A percentile compares a stretch with the other conserved stretches of the same genome.
phyloP scores from a whole-genome alignment of 371 early-diverging fungal species.

The Mortierella sp. region DNA sequence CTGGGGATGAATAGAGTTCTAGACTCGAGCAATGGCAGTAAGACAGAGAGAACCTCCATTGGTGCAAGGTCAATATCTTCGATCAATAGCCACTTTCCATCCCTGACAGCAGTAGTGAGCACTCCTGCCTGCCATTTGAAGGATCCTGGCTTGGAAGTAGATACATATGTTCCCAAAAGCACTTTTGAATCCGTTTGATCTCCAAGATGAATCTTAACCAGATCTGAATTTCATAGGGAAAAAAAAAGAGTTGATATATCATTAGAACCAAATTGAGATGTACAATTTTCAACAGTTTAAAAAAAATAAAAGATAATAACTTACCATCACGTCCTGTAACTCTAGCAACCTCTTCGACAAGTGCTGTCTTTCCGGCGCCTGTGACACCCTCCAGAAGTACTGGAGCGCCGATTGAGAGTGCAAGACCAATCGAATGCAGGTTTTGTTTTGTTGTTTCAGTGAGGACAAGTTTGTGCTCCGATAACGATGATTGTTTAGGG shows the following conservation, averaged over 20 bases:
- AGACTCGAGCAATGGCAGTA: slow-evolving; percentile 96
- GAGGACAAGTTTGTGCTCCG: slow-evolving; percentile 68
- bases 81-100: slow-evolving; percentile 98
- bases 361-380: slow-evolving; percentile 96
- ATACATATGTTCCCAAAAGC: slow-evolving; percentile 96
- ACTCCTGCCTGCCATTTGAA: slow-evolving; percentile 98
- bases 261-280: neutral
- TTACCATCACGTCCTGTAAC: slow-evolving; percentile 72
- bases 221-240: slow-evolving; percentile 57
- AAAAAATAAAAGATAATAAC: neutral
- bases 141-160: slow-evolving; percentile 91
- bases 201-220: slow-evolving; percentile 98
- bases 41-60: slow-evolving; percentile 96
- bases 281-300: neutral
- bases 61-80: slow-evolving; percentile 99
- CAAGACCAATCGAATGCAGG: slow-evolving; percentile 83
- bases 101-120: slow-evolving; percentile 93
- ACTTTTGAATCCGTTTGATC: slow-evolving; percentile 99
- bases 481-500: slow-evolving; percentile 21
- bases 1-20: slow-evolving; percentile 93
- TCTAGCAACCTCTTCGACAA: slow-evolving; percentile 92
- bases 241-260: neutral
- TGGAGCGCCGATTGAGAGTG: slow-evolving; percentile 88
- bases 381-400: slow-evolving; percentile 94
- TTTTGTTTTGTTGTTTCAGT: slow-evolving; percentile 83